Evolutionary conservation across 345 rosid species (phyloP).

Genomic region (Alliaria petiolata): DNA sequence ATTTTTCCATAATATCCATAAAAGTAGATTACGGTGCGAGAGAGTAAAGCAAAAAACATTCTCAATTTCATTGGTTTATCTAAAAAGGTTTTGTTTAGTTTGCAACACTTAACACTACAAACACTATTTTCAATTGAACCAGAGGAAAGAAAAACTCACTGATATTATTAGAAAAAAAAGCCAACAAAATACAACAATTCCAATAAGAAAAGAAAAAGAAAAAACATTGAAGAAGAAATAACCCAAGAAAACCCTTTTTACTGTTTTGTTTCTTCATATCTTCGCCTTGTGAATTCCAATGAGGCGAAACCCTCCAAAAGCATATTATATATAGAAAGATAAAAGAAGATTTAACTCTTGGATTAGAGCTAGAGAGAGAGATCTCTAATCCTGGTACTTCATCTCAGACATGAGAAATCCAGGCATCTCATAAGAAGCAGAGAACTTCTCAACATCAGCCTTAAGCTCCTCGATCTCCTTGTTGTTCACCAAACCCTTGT

Average conservation of each 20-base stretch:
- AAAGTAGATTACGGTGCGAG: no score
- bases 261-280: background rate
- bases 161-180: conserved; percentile 15
- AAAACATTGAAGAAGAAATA: conserved; percentile 4
- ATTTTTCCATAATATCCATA: no score
- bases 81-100: no score
- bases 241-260: conserved; percentile 13
- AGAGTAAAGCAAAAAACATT: no score
- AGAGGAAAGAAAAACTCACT: background rate
- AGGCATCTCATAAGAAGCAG: conserved; percentile 79
- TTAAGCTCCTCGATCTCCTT: conserved; percentile 84
- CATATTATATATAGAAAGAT: conserved; percentile 13
- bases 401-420: conserved; percentile 70
- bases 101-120: background rate
- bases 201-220: background rate
- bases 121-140: background rate
- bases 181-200: conserved; percentile 32
- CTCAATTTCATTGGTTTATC: no score
- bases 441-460: conserved; percentile 75
- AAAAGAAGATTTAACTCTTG: conserved; percentile 4
- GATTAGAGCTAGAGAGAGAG: background rate
- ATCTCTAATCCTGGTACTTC: conserved; percentile 66
- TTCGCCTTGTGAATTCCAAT: conserved; percentile 11
- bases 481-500: conserved; percentile 84
- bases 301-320: conserved; percentile 23